Evolutionary conservation across 2,329 filamentous ascomycete genomes (phyloP), one percentile per base, ranked within the genome.

Genomic region (Coniochaeta ligniaria): DNA sequence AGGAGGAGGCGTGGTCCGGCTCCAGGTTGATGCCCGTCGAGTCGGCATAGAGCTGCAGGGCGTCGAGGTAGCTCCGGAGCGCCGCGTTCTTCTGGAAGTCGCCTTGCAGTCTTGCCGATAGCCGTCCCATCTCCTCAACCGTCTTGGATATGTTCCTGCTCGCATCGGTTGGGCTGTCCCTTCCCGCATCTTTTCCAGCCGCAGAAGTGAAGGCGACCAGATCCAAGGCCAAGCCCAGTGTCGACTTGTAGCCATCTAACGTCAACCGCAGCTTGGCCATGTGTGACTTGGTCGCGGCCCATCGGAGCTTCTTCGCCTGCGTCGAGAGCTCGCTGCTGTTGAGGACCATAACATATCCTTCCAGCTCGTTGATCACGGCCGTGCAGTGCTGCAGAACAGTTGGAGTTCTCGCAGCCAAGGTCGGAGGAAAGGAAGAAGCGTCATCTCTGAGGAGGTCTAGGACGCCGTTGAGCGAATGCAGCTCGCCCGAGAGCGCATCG

Each of bases 1-100:
- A 57, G 58, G 41, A 50, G 63, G 55, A 57, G 59, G 9, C n/a
- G 6, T 45, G 36, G n/a, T 62, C 52, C 12, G 54, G 52, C 17
- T 59, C 55, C 24, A 31, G n/a, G n/a, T 61, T 57, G 9, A 61
- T 26, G 54, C 54, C 35, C 11, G 54, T 54, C 4, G 66, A 65
- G 52, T 71, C 65, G 41, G 74, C 74, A 74, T 91, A 90, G 65
- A 87, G 83, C 7, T 88, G 88, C 6, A 92, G 81, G 0, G 87
- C 84, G 68, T 90, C 88, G 62, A 88, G 80, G 63, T 89, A 86
- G 83, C 3, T 81, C 84, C 1, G 86, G 63, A 90, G 85, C 60
- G 88, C 86, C n/a, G 87, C 82, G 72, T 84, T 86, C 63, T 82
- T 83, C 68, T 85, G 86, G 70, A 91, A 69, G 36, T 75, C 72